Percentiles rank a stretch among this genome's conserved stretches.
Evolutionary conservation across 306 rosid species (phyloP).

Genomic region (Inga oerstediana): DNA sequence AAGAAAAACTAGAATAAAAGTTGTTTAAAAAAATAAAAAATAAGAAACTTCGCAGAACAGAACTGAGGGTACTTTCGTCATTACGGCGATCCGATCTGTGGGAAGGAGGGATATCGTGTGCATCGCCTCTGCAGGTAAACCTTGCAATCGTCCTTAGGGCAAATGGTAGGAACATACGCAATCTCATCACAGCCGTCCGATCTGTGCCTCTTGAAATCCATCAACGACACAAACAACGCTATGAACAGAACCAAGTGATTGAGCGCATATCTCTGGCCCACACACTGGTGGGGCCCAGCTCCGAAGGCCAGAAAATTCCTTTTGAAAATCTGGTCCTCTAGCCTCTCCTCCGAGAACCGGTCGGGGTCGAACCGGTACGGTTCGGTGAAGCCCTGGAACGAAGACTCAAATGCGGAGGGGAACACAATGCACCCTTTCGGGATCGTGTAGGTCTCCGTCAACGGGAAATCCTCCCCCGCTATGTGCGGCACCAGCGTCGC

Average conservation of each 20-base stretch:
- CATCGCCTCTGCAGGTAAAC: constrained; percentile 58
- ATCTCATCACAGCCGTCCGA: constrained; percentile 92
- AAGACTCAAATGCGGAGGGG: constrained; percentile 78
- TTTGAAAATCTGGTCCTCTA: constrained; percentile 68
- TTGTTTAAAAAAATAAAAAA: neutral
- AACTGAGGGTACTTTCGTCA: constrained; percentile 9
- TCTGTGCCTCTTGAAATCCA: constrained; percentile 76
- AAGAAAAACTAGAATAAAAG: neutral
- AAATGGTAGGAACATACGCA: constrained; percentile 68
- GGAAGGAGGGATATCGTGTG: constrained; percentile 50
- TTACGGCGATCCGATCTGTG: neutral
- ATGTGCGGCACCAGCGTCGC: constrained; percentile 85
- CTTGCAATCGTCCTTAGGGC: constrained; percentile 89
- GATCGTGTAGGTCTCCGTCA: constrained; percentile 61
- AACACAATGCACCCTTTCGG: constrained; percentile 87
- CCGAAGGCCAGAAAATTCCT: constrained; percentile 82
- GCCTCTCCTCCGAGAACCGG: constrained; percentile 73
- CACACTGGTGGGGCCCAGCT: constrained; percentile 93
- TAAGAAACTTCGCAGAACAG: neutral
- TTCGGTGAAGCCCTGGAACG: constrained; percentile 78
- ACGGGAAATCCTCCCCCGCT: constrained; percentile 58
- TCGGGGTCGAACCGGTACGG: constrained; percentile 89
- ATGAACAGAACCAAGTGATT: constrained; percentile 85
- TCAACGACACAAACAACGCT: constrained; percentile 72
- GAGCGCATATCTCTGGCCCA: constrained; percentile 87